These are phyloP conservation scores for Erucastrum elatum DNA, from an alignment of 345 rosid species.

Conservation along the genomic window DNA sequence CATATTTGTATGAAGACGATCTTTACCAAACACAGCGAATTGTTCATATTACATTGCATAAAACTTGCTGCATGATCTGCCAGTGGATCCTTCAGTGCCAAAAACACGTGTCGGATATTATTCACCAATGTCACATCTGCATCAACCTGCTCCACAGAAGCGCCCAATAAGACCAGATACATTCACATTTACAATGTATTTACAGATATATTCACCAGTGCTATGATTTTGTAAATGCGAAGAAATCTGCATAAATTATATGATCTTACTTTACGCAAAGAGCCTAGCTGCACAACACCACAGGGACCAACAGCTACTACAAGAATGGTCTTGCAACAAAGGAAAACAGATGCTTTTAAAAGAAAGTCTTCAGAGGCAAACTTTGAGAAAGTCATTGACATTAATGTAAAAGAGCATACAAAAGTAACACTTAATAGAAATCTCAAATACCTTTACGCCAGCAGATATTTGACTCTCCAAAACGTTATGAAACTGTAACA, in stretches of 20 bases:
- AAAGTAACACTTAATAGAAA: background rate
- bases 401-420: slow-evolving; percentile 1
- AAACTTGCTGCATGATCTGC: slow-evolving; percentile 45
- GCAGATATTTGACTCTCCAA: slow-evolving; percentile 80
- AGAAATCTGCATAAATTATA: too few relatives aligned
- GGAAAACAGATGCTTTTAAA: slow-evolving; percentile 1
- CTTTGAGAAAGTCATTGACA: slow-evolving; percentile 13
- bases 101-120: slow-evolving; percentile 63
- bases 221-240: too few relatives aligned
- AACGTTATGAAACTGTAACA: slow-evolving; percentile 62
- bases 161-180: slow-evolving; percentile 17
- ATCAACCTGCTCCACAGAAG: slow-evolving; percentile 55
- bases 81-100: slow-evolving; percentile 55
- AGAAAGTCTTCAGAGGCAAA: background rate
- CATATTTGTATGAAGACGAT: slow-evolving; percentile 12
- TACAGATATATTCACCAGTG: too few relatives aligned
- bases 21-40: slow-evolving; percentile 53
- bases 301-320: slow-evolving; percentile 71
- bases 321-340: slow-evolving; percentile 62
- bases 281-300: slow-evolving; percentile 94
- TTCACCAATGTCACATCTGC: slow-evolving; percentile 71
- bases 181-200: background rate
- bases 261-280: slow-evolving; percentile 64
- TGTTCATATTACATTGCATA: slow-evolving; percentile 47
- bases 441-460: slow-evolving; percentile 67